Conservation (phyloP, 768 basidiomycete genomes). For the Leccinum uliginosum region DNA sequence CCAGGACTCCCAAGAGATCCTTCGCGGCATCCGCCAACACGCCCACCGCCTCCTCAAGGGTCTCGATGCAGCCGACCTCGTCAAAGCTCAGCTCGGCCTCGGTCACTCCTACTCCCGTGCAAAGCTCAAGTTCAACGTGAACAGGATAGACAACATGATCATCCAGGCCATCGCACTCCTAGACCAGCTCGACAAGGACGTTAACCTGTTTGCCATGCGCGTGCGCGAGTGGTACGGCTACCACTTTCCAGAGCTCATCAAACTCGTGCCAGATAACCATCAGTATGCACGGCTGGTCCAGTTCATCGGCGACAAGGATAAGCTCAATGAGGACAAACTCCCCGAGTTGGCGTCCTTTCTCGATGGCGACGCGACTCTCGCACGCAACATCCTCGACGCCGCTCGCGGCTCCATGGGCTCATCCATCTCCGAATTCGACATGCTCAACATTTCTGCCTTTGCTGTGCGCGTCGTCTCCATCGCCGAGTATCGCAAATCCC, state of each 20-base stretch:
- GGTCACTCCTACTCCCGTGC: slow-evolving; percentile 97
- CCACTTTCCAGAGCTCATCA: slow-evolving; percentile 96
- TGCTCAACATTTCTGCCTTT: slow-evolving; percentile 93
- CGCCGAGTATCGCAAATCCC: slow-evolving; percentile 88
- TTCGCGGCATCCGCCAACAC: slow-evolving; percentile 91
- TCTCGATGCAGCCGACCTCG: slow-evolving; percentile 82
- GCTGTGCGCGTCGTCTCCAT: slow-evolving; percentile 87
- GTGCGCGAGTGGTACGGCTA: slow-evolving; percentile 99
- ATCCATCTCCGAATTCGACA: slow-evolving; percentile 84
- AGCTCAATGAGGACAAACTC: slow-evolving; percentile 72
- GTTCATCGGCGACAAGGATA: slow-evolving; percentile 88
- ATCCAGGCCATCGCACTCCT: slow-evolving; percentile 98
- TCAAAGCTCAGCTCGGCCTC: slow-evolving; percentile 91
- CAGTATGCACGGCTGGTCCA: slow-evolving; percentile 84
- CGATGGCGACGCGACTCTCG: slow-evolving; percentile 79
- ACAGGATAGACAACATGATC: slow-evolving; percentile 98
- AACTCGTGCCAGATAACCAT: slow-evolving; percentile 90
- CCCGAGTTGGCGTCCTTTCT: slow-evolving; percentile 74
- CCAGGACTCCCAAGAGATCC: slow-evolving; percentile 75
- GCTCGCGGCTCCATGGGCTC: slow-evolving; percentile 94
- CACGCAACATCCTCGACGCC: slow-evolving; percentile 93
- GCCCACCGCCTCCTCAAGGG: slow-evolving; percentile 87
- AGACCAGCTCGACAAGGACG: slow-evolving; percentile 99
- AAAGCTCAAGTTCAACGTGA: slow-evolving; percentile 97
- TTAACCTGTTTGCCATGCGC: slow-evolving; percentile 98